Conservation (phyloP, 768 basidiomycete genomes). For the Russula lepida region DNA sequence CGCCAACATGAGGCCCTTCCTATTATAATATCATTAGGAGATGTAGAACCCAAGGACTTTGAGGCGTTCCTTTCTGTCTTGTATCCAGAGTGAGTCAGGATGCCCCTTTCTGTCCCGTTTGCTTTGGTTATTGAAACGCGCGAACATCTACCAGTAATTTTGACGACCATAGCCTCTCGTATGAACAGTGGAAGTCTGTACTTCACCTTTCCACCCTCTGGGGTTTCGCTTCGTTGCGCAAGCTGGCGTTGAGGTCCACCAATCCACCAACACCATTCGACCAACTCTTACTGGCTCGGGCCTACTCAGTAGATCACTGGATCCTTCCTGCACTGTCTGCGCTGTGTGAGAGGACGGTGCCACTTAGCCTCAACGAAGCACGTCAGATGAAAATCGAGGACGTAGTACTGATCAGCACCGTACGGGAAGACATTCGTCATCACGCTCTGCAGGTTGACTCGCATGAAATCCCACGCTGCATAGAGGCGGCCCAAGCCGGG, state of each 20-base stretch:
- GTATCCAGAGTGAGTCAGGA: conserved; percentile 18
- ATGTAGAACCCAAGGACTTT: conserved; percentile 15
- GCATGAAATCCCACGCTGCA: background rate
- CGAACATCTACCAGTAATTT: conserved; percentile 6
- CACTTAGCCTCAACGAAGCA: conserved; percentile 13
- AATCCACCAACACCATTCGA: conserved; percentile 19
- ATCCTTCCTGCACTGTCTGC: conserved; percentile 10
- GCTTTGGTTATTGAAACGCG: background rate
- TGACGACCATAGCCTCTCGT: conserved; percentile 6
- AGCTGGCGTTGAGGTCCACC: conserved; percentile 14
- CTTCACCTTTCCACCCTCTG: conserved; percentile 20
- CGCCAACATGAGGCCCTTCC: conserved; percentile 7
- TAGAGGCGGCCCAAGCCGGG: conserved; percentile 6
- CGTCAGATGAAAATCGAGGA: conserved; percentile 17
- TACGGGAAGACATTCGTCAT: conserved; percentile 19
- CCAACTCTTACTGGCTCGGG: conserved; percentile 14
- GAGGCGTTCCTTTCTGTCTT: conserved; percentile 20
- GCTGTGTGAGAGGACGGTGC: conserved; percentile 14
- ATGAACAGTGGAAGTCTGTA: conserved; percentile 21
- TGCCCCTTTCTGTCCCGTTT: background rate
- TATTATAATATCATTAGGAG: conserved; percentile 10
- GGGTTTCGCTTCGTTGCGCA: conserved; percentile 19
- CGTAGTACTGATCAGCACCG: conserved; percentile 8
- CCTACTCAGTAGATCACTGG: conserved; percentile 16
- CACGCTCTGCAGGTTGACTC: conserved; percentile 5